These are phyloP conservation scores for Fusarium scirpi DNA, from an alignment of 2,329 filamentous ascomycete species.

Conservation along the genomic window DNA sequence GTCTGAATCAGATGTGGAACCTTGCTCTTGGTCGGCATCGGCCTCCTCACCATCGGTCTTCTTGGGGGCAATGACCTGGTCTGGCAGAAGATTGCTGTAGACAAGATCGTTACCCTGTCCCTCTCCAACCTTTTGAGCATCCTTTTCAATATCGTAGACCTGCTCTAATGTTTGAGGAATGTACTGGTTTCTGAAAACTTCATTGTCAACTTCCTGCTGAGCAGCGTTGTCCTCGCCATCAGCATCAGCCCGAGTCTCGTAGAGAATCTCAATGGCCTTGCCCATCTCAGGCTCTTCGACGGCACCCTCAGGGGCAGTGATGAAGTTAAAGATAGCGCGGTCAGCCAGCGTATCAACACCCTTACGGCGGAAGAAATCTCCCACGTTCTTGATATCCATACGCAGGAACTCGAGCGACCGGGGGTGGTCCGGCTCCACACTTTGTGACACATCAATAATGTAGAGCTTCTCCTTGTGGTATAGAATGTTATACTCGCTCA, in stretches of 20 bases:
- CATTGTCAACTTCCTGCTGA: constrained; percentile 81
- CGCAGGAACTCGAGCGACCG: constrained; percentile 91
- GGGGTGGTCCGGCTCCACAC: constrained; percentile 96
- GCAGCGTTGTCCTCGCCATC: constrained; percentile 65
- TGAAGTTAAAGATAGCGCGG: constrained; percentile 84
- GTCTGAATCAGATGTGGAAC: constrained; percentile 57
- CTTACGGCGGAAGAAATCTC: constrained; percentile 90
- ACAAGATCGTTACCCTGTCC: constrained; percentile 83
- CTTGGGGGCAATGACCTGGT: constrained; percentile 64
- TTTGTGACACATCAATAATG: constrained; percentile 98
- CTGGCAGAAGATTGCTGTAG: constrained; percentile 86
- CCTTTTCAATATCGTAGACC: constrained; percentile 95
- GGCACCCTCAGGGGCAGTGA: constrained; percentile 72
- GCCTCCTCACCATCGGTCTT: constrained; percentile 53
- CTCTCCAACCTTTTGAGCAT: constrained; percentile 79
- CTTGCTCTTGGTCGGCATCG: constrained; percentile 51
- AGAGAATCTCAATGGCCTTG: constrained; percentile 74
- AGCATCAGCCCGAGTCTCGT: constrained; percentile 64
- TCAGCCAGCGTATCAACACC: constrained; percentile 85
- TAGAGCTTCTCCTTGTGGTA: constrained; percentile 86
- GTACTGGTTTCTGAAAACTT: constrained; percentile 95
- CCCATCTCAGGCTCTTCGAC: constrained; percentile 72
- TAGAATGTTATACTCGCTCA: constrained; percentile 98
- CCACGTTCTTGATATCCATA: constrained; percentile 98
- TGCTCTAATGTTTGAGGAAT: constrained; percentile 96